These are phyloP conservation scores for Yamadazyma triangularis DNA, from an alignment of 1,139 yeast genomes.

Conservation along the genomic window DNA sequence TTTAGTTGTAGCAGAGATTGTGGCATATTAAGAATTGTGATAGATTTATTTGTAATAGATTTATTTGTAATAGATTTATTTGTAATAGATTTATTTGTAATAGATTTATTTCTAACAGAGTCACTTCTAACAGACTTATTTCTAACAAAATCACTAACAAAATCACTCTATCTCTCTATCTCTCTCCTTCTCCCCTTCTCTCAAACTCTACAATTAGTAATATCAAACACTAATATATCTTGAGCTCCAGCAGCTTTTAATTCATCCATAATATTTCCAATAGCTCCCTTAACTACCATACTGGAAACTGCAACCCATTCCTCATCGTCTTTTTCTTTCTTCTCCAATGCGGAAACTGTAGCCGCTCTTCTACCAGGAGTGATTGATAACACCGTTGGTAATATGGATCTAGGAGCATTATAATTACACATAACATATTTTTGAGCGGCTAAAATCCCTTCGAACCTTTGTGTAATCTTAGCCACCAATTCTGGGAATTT, in stretches of 20 bases:
- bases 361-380: conserved; percentile 98
- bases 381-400: conserved; percentile 58
- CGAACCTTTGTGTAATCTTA: conserved; percentile 71
- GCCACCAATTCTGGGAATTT: conserved; percentile 70
- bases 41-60: no score
- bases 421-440: conserved; percentile 88
- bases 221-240: conserved; percentile 84
- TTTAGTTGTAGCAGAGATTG: no score
- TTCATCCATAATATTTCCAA: conserved; percentile 84
- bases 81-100: no score
- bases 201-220: conserved; percentile 87
- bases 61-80: no score
- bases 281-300: conserved; percentile 77
- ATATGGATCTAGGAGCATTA: conserved; percentile 76
- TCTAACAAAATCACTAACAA: no score
- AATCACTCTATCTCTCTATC: no score
- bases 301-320: conserved; percentile 93
- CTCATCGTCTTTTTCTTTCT: conserved; percentile 36
- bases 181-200: background rate
- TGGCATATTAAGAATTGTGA: no score
- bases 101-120: no score
- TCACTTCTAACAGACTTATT: no score
- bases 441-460: conserved; percentile 94
- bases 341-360: conserved; percentile 87
- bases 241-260: conserved; percentile 75